These are phyloP conservation scores for Microsporum audouinii DNA, from an alignment of 2,329 filamentous ascomycete species.

Conservation along the genomic window DNA sequence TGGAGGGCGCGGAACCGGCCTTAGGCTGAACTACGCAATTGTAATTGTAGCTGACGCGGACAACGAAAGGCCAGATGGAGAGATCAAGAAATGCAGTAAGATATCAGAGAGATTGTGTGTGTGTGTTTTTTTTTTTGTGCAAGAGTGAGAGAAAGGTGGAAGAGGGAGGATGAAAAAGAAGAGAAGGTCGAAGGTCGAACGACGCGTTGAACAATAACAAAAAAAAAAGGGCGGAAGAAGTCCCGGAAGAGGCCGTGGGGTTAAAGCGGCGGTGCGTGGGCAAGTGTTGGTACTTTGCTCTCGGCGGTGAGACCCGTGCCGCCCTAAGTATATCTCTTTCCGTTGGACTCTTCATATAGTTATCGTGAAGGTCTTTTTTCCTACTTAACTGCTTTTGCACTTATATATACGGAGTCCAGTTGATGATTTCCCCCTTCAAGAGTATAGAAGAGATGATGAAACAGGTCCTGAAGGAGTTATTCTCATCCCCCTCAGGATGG, in stretches of 20 bases:
- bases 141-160: neutral
- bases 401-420: neutral
- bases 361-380: too few species aligned
- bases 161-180: neutral
- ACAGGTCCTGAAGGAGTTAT: neutral
- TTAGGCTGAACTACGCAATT: neutral
- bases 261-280: neutral
- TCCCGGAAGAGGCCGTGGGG: neutral
- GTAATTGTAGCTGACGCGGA: neutral
- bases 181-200: neutral
- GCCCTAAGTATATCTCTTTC: neutral
- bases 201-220: neutral
- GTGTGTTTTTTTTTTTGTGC: too few species aligned
- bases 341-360: too few species aligned
- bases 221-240: neutral
- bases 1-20: neutral
- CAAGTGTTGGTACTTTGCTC: neutral
- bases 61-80: neutral
- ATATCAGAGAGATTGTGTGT: neutral
- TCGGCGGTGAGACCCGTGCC: neutral
- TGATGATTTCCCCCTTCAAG: too few species aligned
- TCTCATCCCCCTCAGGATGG: neutral
- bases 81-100: neutral
- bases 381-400: neutral
- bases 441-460: neutral